Percentiles rank a stretch among this genome's conserved stretches.
Conservation (phyloP, 2,329 filamentous ascomycete genomes). For the Fusarium buxicola region DNA sequence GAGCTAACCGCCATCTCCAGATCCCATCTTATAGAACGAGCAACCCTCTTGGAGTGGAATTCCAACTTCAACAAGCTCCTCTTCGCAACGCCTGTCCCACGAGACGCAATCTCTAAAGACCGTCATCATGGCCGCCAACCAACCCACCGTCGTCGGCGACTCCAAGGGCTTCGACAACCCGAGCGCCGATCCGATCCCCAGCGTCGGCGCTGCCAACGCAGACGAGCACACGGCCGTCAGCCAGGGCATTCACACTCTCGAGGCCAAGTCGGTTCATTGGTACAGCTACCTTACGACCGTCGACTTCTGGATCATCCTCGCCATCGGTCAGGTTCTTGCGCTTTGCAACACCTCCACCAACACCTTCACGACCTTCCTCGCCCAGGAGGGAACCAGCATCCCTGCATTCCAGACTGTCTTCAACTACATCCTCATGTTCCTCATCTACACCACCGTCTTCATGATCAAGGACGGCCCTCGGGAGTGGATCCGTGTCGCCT, state of each 20-base stretch:
- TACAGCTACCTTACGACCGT: constrained; percentile 82
- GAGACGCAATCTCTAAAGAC: constrained; percentile 7
- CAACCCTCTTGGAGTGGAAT: constrained; percentile 22
- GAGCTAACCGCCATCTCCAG: constrained; percentile 12
- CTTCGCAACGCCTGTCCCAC: constrained; percentile 14
- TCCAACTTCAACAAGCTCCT: constrained; percentile 8
- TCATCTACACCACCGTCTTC: constrained; percentile 85
- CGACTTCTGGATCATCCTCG: constrained; percentile 88
- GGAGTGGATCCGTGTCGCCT: constrained; percentile 72
- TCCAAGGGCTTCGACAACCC: constrained; percentile 39
- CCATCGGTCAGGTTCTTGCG: constrained; percentile 84
- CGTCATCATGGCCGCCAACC: constrained; percentile 27
- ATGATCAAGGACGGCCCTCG: constrained; percentile 82
- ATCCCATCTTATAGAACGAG: constrained; percentile 29
- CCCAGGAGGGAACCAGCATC: constrained; percentile 75
- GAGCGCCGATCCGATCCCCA: constrained; percentile 27
- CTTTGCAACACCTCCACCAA: constrained; percentile 94
- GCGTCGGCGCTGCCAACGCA: constrained; percentile 8
- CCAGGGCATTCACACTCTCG: constrained; percentile 66
- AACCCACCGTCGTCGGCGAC: constrained; percentile 29
- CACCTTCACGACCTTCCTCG: constrained; percentile 86
- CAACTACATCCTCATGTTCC: constrained; percentile 87
- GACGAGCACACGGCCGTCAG: constrained; percentile 54
- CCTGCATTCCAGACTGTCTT: constrained; percentile 96
- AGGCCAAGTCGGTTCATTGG: constrained; percentile 67